Percentiles rank a stretch among this genome's conserved stretches.
phyloP scores from a whole-genome alignment of 148 eudicot species.

The Rhododendron williamsianum region DNA sequence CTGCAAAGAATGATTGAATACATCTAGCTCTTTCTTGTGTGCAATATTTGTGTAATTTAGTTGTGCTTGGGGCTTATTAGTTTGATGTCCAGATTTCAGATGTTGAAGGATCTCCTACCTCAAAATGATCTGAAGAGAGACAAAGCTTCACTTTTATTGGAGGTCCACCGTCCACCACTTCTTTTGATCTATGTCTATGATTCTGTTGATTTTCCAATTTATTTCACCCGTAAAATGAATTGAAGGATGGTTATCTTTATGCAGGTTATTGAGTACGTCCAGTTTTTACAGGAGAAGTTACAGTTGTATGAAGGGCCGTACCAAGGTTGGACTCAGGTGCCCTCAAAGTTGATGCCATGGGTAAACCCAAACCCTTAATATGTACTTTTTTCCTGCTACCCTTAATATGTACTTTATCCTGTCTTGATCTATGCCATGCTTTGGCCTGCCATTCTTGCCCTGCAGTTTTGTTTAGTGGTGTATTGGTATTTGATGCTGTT shows the following conservation, averaged over 20 bases:
- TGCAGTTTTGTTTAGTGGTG: neutral
- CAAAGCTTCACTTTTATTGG: slow-evolving; percentile 87
- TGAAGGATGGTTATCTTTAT: slow-evolving; percentile 3
- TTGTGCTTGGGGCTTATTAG: slow-evolving; percentile 1
- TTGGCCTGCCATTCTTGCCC: neutral
- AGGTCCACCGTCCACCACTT: slow-evolving; percentile 57
- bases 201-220: neutral
- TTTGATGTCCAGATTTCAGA: slow-evolving; percentile 64
- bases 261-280: slow-evolving; percentile 90
- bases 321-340: slow-evolving; percentile 70
- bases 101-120: slow-evolving; percentile 79
- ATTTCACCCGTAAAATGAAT: neutral
- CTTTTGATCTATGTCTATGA: neutral
- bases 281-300: slow-evolving; percentile 69
- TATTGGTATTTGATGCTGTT: neutral
- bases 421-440: neutral
- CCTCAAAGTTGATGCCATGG: slow-evolving; percentile 65
- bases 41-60: neutral
- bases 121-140: slow-evolving; percentile 93
- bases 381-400: neutral
- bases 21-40: neutral
- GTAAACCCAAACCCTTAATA: slow-evolving; percentile 24
- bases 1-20: neutral
- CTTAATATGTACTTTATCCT: neutral
- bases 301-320: slow-evolving; percentile 68